phyloP scores from a whole-genome alignment of 1,139 yeast genomes.

The Suhomyces taliae region DNA sequence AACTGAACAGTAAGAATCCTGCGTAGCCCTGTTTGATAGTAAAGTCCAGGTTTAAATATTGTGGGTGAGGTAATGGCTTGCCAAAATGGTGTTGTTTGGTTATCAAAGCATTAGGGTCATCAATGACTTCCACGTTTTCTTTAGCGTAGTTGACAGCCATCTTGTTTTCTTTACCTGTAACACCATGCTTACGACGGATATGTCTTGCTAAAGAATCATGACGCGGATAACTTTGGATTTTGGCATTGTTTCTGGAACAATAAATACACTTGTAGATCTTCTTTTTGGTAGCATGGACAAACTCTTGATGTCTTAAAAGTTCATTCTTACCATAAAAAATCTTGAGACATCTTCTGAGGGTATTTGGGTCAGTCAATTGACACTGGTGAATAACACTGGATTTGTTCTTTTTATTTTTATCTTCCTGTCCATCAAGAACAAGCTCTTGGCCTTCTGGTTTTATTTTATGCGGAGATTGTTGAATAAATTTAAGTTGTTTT shows the following conservation, averaged over 20 bases:
- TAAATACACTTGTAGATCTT: conserved; percentile 46
- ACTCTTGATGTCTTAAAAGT: conserved; percentile 47
- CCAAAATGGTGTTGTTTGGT: conserved; percentile 17
- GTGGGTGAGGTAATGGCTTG: conserved; percentile 34
- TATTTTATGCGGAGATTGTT: conserved; percentile 11
- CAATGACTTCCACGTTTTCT: conserved; percentile 42
- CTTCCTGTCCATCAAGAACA: conserved; percentile 12
- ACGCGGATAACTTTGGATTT: conserved; percentile 46
- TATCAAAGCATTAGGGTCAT: conserved; percentile 24
- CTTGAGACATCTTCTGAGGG: conserved; percentile 36
- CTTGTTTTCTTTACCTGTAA: conserved; percentile 48
- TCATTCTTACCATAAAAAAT: conserved; percentile 49
- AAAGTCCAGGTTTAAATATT: conserved; percentile 30
- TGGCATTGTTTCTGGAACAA: conserved; percentile 38
- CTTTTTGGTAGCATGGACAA: conserved; percentile 49
- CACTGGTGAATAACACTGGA: conserved; percentile 45
- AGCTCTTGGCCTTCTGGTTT: conserved; percentile 6
- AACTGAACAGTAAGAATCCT: conserved; percentile 34
- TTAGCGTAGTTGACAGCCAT: conserved; percentile 51
- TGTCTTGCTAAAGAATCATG: conserved; percentile 50
- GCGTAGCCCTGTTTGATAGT: conserved; percentile 32
- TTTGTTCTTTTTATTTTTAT: conserved; percentile 22
- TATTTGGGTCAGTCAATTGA: conserved; percentile 36
- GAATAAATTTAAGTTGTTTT: conserved; percentile 12
- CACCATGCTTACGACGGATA: conserved; percentile 47